Conservation (phyloP, 257 asterid genomes). For the Jaltomata sinuosa region DNA sequence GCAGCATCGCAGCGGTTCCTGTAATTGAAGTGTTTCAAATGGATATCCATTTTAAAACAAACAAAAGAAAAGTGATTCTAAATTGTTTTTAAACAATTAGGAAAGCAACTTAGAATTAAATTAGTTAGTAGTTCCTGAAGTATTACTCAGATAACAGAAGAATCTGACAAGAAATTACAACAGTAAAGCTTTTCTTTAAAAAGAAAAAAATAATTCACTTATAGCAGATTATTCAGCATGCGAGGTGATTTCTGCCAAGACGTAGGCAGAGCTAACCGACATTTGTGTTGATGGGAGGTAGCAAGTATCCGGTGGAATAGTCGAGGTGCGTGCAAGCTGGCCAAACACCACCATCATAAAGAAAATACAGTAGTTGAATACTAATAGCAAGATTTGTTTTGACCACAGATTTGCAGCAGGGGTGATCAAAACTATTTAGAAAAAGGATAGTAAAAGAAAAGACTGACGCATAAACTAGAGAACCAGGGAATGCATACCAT, state of each 20-base stretch:
- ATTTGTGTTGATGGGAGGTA: not conserved
- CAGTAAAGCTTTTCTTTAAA: not conserved
- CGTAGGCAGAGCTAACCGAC: not conserved
- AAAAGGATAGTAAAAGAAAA: not conserved
- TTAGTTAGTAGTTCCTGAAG: not conserved
- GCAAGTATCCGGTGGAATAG: not conserved
- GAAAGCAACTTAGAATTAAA: not conserved
- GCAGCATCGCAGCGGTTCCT: constrained; percentile 98
- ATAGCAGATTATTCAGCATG: not conserved
- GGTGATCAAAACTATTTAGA: not conserved
- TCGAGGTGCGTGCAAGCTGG: not conserved
- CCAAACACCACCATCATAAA: not conserved
- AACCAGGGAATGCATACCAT: constrained; percentile 43
- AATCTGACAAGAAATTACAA: not conserved
- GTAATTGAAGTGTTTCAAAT: constrained; percentile 18
- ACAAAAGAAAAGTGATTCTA: not conserved
- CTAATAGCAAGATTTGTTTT: not conserved
- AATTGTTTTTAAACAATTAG: not conserved
- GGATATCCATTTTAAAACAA: not conserved
- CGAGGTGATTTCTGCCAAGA: not conserved
- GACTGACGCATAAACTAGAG: not conserved
- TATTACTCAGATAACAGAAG: not conserved
- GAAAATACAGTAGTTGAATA: not conserved
- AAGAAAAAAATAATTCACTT: not conserved
- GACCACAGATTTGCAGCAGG: not conserved